A percentile compares a stretch with the other conserved stretches of the same genome.
Evolutionary conservation across 441 rosid species (phyloP).

Genomic region (Brassica balearica): DNA sequence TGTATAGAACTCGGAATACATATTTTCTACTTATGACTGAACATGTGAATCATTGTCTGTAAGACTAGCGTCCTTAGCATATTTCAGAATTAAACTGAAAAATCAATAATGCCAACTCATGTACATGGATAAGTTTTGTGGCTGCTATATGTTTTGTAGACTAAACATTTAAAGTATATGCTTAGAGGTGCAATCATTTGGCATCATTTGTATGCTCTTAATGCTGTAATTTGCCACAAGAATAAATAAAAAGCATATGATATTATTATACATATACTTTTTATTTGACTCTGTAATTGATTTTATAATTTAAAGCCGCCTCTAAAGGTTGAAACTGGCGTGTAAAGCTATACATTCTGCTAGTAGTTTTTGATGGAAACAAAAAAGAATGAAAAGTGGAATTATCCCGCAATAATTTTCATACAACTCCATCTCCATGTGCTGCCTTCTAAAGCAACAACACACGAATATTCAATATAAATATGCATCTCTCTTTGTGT

Average conservation of each 20-base stretch:
- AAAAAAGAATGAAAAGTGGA: slow-evolving; percentile 27
- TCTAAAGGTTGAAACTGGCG: slow-evolving; percentile 40
- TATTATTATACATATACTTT: slow-evolving; percentile 28
- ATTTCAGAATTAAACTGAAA: not conserved
- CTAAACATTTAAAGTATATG: not conserved
- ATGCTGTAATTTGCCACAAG: slow-evolving; percentile 32
- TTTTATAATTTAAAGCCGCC: slow-evolving; percentile 36
- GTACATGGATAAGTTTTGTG: not conserved
- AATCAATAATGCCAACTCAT: not conserved
- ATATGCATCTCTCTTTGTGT: slow-evolving; percentile 16
- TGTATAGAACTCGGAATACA: slow-evolving; percentile 5
- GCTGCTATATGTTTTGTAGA: slow-evolving; percentile 12
- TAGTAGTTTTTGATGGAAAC: slow-evolving; percentile 35
- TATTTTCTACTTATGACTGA: not conserved
- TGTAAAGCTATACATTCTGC: slow-evolving; percentile 40
- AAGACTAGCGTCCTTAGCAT: slow-evolving; percentile 12
- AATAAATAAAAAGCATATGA: slow-evolving; percentile 1
- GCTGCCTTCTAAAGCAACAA: slow-evolving; percentile 48
- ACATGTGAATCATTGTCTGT: slow-evolving; percentile 18
- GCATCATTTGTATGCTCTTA: slow-evolving; percentile 26
- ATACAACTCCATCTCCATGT: slow-evolving; percentile 39
- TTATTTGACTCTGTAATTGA: slow-evolving; percentile 34
- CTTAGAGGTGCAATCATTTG: slow-evolving; percentile 33
- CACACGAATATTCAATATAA: slow-evolving; percentile 35
- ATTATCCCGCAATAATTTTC: slow-evolving; percentile 17